Evolutionary conservation across 164 flowering plant genomes (phyloP), one percentile per base, ranked within the genome.

Genomic region (Echeveria elegans): DNA sequence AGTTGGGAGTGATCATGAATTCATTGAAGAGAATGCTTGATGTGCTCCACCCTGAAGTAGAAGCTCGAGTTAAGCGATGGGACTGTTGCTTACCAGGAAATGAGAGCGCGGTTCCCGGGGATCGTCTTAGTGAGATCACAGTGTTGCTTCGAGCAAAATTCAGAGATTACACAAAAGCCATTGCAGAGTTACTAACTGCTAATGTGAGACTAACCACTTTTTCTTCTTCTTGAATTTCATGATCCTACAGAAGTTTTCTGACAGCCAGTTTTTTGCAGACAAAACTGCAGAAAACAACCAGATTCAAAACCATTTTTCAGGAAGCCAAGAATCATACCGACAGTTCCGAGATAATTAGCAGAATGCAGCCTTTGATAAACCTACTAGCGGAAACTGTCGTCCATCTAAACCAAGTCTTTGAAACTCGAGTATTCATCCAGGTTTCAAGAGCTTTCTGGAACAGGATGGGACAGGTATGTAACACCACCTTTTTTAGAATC

Each of bases 1-100:
- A 94, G 99, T 79, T 94, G 40, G 99, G 97, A 61, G 74, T 89
- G 68, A 73, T 91, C 30, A 68, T 91, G 75, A 94, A 94, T 78
- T 89, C 97, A 38, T 71, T 94, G 89, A 94, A 90, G 76, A 85
- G 96, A 75, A 83, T 88, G 88, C 83, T 91, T 34, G 97, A 94
- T 75, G 78, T 82, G 67, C 78, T 94, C 37, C 86, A 86, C 5
- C 99, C 99, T 31, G 83, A 75, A 73, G 81, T 92, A 68, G 97
- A 92, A 73, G 64, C 77, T 24, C 88, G 83, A 65, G 72, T 94
- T 41, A 92, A 85, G 74, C 73, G 85, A 34, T 88, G 96, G 90
- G 88, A 86, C 47, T 82, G 90, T 67, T 86, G 92, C 83, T 83
- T 86, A n/a, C 88, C 90, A 50, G 80, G 75, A 68, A 77, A 84